These are phyloP conservation scores for Gamsiella multidivaricata DNA, from an alignment of 192 early-diverging fungal genomes.

Conservation along the genomic window DNA sequence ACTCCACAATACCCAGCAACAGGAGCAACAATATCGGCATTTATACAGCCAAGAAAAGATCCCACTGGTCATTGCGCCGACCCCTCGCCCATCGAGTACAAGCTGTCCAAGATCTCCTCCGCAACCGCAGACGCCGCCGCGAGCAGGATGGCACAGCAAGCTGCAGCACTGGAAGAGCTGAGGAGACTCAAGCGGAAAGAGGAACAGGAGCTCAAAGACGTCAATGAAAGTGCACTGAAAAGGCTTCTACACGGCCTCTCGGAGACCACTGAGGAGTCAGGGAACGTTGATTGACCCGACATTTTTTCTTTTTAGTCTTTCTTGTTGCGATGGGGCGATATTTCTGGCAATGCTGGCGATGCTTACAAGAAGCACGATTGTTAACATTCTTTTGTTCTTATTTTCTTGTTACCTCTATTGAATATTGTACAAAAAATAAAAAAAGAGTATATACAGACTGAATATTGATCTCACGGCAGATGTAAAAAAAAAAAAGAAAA, in stretches of 20 bases:
- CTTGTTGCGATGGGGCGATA: too few relatives aligned
- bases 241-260: conserved; percentile 28
- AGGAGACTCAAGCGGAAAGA: conserved; percentile 24
- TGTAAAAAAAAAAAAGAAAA: conserved; percentile 12
- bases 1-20: not conserved
- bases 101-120: conserved; percentile 44
- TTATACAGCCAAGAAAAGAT: not conserved
- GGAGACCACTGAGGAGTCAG: not conserved
- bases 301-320: too few relatives aligned
- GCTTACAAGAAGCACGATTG: not conserved
- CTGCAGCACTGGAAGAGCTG: conserved; percentile 35
- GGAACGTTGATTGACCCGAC: not conserved
- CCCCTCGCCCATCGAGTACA: conserved; percentile 34
- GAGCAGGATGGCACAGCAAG: conserved; percentile 44
- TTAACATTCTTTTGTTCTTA: too few relatives aligned
- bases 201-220: conserved; percentile 23
- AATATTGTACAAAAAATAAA: conserved; percentile 1
- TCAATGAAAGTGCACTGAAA: conserved; percentile 27
- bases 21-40: not conserved
- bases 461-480: not conserved
- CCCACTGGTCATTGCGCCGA: conserved; percentile 3
- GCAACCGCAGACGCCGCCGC: conserved; percentile 27
- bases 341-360: too few relatives aligned
- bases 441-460: not conserved
- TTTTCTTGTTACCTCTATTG: not conserved